Percentiles rank a stretch among this genome's conserved stretches.
These are phyloP conservation scores for Rosa chinensis DNA, from an alignment of 306 rosid genomes.

Conservation along the genomic window DNA sequence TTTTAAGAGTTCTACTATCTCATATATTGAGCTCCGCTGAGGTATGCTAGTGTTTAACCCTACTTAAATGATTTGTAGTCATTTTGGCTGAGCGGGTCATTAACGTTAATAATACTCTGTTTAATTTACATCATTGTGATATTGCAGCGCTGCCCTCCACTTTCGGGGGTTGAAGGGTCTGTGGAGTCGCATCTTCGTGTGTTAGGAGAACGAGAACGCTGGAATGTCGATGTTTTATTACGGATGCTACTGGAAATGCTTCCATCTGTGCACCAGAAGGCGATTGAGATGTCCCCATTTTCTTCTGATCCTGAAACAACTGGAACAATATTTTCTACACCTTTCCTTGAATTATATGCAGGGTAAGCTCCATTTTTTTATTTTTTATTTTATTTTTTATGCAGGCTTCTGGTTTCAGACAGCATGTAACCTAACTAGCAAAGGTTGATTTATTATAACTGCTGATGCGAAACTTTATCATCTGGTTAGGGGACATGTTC, in stretches of 20 bases:
- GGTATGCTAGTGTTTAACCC: conserved; percentile 44
- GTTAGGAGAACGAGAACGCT: conserved; percentile 92
- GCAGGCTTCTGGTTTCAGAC: not conserved
- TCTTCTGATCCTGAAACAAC: conserved; percentile 54
- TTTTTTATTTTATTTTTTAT: not conserved
- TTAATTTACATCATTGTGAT: conserved; percentile 21
- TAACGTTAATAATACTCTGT: conserved; percentile 6
- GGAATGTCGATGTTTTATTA: conserved; percentile 86
- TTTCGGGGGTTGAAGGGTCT: conserved; percentile 98
- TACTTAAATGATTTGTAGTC: conserved; percentile 13
- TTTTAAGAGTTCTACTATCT: conserved; percentile 64
- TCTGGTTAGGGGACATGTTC: conserved; percentile 66
- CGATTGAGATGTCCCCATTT: conserved; percentile 77
- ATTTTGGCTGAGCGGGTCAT: not conserved
- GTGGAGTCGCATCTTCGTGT: conserved; percentile 85
- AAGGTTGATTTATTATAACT: conserved; percentile 28
- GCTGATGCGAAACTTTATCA: conserved; percentile 32
- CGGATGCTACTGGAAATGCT: conserved; percentile 74
- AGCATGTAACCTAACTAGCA: conserved; percentile 22
- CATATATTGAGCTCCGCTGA: conserved; percentile 70
- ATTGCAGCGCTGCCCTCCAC: conserved; percentile 86
- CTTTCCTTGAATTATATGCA: conserved; percentile 80
- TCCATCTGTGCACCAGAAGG: conserved; percentile 60
- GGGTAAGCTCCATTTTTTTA: conserved; percentile 45
- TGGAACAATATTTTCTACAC: conserved; percentile 50